Evolutionary conservation across 2,329 filamentous ascomycete genomes (phyloP).

Genomic region (Pseudogymnoascus sp.): DNA sequence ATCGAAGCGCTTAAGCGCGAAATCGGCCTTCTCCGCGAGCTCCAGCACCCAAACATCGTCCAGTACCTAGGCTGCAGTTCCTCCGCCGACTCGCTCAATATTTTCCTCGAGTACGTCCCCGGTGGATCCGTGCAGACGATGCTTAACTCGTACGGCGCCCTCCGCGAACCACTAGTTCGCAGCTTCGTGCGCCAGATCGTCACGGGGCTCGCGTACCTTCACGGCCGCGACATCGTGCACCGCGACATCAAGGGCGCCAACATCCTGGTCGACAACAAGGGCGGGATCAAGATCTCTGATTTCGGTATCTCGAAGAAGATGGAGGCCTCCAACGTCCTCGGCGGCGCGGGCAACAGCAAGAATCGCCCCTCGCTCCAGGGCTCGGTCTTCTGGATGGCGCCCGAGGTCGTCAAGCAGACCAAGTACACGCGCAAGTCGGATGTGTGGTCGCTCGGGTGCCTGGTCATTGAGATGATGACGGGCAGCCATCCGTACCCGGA

Average conservation of each 20-base stretch:
- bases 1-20: constrained; percentile 95
- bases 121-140: constrained; percentile 96
- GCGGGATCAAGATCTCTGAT: constrained; percentile 97
- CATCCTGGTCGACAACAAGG: constrained; percentile 97
- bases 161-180: constrained; percentile 85
- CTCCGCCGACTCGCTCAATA: constrained; percentile 86
- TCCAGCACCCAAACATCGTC: constrained; percentile 95
- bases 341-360: constrained; percentile 57
- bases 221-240: constrained; percentile 93
- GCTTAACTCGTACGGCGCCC: constrained; percentile 95
- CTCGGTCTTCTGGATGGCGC: constrained; percentile 99
- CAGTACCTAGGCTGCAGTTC: constrained; percentile 95
- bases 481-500: constrained; percentile 93
- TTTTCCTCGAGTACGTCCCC: constrained; percentile 98
- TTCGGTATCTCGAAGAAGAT: constrained; percentile 98
- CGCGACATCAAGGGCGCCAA: constrained; percentile 99
- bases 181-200: constrained; percentile 97
- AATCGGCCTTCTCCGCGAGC: constrained; percentile 84
- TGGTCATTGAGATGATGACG: constrained; percentile 99
- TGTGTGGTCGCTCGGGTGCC: constrained; percentile 94
- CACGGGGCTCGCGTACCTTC: constrained; percentile 83
- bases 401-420: constrained; percentile 95
- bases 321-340: constrained; percentile 79
- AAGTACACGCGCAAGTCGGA: constrained; percentile 97
- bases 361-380: constrained; percentile 78